These are phyloP conservation scores for Clonostachys rosea DNA, from an alignment of 2,329 filamentous ascomycete species.

Conservation along the genomic window DNA sequence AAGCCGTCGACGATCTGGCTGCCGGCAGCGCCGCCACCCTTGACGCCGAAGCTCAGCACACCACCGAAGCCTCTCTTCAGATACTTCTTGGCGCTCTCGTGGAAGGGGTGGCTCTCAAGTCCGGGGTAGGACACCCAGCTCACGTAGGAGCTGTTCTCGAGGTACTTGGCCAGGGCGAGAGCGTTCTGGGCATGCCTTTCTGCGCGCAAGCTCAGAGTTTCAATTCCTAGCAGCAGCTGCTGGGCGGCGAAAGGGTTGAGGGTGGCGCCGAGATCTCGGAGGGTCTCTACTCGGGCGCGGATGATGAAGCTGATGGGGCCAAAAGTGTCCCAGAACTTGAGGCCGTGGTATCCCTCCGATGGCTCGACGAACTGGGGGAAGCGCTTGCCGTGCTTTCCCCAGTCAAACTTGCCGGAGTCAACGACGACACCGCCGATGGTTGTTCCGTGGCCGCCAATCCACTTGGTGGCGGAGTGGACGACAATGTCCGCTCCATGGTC, in stretches of 20 bases:
- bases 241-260: conserved; percentile 91
- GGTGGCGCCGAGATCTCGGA: conserved; percentile 78
- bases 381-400: conserved; percentile 75
- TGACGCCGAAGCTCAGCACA: conserved; percentile 89
- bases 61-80: conserved; percentile 81
- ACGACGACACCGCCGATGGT: conserved; percentile 84
- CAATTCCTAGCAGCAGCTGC: conserved; percentile 82
- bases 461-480: conserved; percentile 92
- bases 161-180: conserved; percentile 72
- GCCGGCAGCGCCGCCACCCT: conserved; percentile 79
- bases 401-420: conserved; percentile 90
- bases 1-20: conserved; percentile 89
- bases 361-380: conserved; percentile 94
- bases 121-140: conserved; percentile 94
- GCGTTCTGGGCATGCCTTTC: conserved; percentile 88
- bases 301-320: conserved; percentile 79
- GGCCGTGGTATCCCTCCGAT: conserved; percentile 82
- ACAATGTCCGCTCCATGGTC: conserved; percentile 91
- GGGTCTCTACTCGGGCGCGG: conserved; percentile 81
- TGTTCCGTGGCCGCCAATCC: conserved; percentile 94
- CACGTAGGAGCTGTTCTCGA: conserved; percentile 79
- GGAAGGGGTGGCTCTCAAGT: conserved; percentile 73
- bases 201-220: conserved; percentile 82
- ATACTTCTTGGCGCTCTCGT: conserved; percentile 82
- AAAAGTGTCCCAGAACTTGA: conserved; percentile 94